Base-by-base conservation (phyloP, 352 stramenopile species). In the Globisporangium viniferum region DNA sequence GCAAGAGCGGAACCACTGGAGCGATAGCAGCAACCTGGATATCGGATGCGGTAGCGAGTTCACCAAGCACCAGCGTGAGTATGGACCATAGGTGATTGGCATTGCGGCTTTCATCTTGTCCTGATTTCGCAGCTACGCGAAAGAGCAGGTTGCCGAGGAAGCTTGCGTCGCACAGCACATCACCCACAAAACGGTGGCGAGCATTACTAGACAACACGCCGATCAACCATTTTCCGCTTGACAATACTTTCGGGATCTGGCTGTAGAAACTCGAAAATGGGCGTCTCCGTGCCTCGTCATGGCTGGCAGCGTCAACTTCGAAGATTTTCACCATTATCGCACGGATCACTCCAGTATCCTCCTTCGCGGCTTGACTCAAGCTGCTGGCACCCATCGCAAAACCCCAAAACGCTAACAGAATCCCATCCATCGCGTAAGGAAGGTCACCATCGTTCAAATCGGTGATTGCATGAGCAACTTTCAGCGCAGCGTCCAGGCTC, bases 1-100 rank as follows among this genome's bases (percentile, higher is more conserved):
- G 82, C 10, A 90, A 48, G 36, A 87, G 24, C n/a, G 82, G 75
- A 27, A 88, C 57, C 39, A 76, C 62, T 7, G 76, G 66, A 9
- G 64, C 31, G 15, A 88, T 41, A 20, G 35, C 2, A 8, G 46
- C 31, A n/a, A 88, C 15, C 31, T 76, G 65, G 3, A 73, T 58
- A 8, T 72, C 41, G 1, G 62, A 72, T 4, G 33, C 60, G 9
- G 9, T 31, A 35, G 46, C 53, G 41, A 85, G 51, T 10, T 75
- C 72, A 4, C 49, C 60, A 35, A 82, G 66, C 58, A 70, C 49
- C 33, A 69, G 24, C n/a, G 59, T 51, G 31, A 88, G 48, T 33
- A 80, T 53, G 0, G 59, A 44, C 80, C 80, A 88, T 2, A 86
- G 56, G 2, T 58, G 55, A 20, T 73, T 66, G 7, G 20, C 20